Evolutionary conservation across 1,284 basidiomycete species (phyloP), one percentile per base, ranked within the genome.

Genomic region (Athelia psychrophila): DNA sequence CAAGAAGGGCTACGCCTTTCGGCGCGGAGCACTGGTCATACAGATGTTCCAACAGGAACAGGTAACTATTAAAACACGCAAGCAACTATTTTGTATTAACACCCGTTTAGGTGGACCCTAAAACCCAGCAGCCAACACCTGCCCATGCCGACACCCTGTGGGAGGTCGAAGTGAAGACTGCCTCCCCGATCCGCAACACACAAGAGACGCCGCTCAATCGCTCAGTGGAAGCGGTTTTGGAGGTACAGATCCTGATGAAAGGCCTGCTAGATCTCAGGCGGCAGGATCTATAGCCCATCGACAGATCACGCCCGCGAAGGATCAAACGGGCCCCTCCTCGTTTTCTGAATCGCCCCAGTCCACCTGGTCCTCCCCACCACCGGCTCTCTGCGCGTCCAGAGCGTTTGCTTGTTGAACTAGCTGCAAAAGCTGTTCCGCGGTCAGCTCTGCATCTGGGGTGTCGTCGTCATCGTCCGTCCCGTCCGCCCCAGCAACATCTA

Each of bases 1-100:
- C 71, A 91, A 88, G 68, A 80, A 81, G 42, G 88, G 88, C 24
- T 91, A 88, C 61, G 68, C 82, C 19, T 91, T 91, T 62, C 74
- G 86, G 35, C 72, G 84, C 52, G 88, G 88, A 1, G 63, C 73
- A 10, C 71, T 91, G 19, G 72, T 86, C 15, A 87, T 91, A 50
- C 80, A 87, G 57, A 88, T 91, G 83, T 89, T 87, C 64, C 88
- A 91, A 64, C 86, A 90, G 65, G 89, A 91, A 67, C 83, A 86
- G 67, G 87, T 84, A 64, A 53, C 62, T n/a, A 42, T 16, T 13
- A 30, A 5, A 6, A 30, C 27, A 13, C 27, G 5, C 6, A 13
- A n/a, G 13, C 13, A 13, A 30, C 13, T 30, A 6, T 13, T 30
- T 5, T 30, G 51, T 42, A 44, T 45, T 51, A 19, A 58, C 54